Evolutionary conservation across 805 yeast genomes (phyloP), one percentile per base, ranked within the genome.

Genomic region (Saccharomycodes ludwigii): DNA sequence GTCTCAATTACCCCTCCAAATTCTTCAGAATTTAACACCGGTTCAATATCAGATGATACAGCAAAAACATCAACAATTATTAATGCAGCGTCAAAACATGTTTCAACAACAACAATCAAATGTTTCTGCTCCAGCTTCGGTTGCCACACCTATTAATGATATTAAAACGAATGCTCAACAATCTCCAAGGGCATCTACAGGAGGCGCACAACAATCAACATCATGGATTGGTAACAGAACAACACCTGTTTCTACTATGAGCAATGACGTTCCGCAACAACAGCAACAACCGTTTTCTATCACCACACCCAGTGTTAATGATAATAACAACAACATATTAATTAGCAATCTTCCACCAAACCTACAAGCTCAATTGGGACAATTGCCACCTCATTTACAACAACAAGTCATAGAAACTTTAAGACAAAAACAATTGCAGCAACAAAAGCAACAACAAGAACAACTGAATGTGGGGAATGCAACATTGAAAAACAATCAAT

Each of bases 371-470:
- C 46, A 36, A 24, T 34, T 30, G 6, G 39, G 28, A 17, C 43
- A 37, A 27, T 37, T 32, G 12, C 44, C 37, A 23, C 34, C 28
- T 8, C 48, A 36, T 20, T 35, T 27, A 28, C 39, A 30, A 21
- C 45, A 38, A 21, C 44, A 35, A n/a, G 37, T 39, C 20, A 36
- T 35, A 13, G 10, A 22, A 21, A 11, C 26, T 19, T 15, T 23
- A 25, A 9, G 24, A 10, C 32, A 48, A 36, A 61, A 57, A 37
- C 63, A 56, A 19, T 59, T 64, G 29, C 67, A 59, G 32, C 48
- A 33, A 26, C 40, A 31, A 24, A 42, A 36, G 8, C 44, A 33
- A 22, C 49, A 30, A 24, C 43, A 32, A 27, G 38, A 33, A 18
- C 42, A 32, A 18, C 24, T 19, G 24, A 29, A 14, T 32, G 16